These are phyloP conservation scores for Amauroascus verrucosus DNA, from an alignment of 2,329 filamentous ascomycete species.

Conservation along the genomic window DNA sequence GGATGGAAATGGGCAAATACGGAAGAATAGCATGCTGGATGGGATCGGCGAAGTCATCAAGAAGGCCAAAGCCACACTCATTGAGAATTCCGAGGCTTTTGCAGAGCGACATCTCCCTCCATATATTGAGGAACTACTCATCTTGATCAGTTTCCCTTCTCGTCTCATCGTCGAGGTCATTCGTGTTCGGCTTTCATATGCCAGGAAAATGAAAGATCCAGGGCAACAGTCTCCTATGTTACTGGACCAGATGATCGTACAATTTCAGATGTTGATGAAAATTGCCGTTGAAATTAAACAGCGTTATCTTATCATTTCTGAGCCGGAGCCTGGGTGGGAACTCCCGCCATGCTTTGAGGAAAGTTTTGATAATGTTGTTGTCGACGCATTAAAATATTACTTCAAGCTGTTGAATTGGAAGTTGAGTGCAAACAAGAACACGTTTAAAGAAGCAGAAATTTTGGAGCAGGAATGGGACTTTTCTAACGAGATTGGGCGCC, in stretches of 20 bases:
- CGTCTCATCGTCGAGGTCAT: slow-evolving; percentile 95
- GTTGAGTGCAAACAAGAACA: slow-evolving; percentile 93
- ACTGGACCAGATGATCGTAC: slow-evolving; percentile 93
- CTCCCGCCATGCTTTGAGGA: slow-evolving; percentile 93
- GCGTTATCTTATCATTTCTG: slow-evolving; percentile 72
- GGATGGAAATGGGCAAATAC: slow-evolving; percentile 69
- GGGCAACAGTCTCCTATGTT: slow-evolving; percentile 86
- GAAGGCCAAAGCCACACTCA: slow-evolving; percentile 87
- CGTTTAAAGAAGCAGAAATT: slow-evolving; percentile 96
- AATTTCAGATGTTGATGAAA: slow-evolving; percentile 87
- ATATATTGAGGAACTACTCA: slow-evolving; percentile 92
- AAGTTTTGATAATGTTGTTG: slow-evolving; percentile 80
- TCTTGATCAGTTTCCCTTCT: slow-evolving; percentile 92
- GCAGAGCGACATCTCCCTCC: slow-evolving; percentile 82
- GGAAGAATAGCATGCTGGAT: slow-evolving; percentile 69
- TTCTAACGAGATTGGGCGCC: slow-evolving; percentile 81
- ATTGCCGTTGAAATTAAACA: slow-evolving; percentile 88
- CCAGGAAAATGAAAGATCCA: slow-evolving; percentile 89
- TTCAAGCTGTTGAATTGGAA: slow-evolving; percentile 99
- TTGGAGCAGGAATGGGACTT: slow-evolving; percentile 98
- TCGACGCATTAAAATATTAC: slow-evolving; percentile 93
- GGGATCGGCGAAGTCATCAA: slow-evolving; percentile 76
- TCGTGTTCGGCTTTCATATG: slow-evolving; percentile 78
- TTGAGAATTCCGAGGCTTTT: slow-evolving; percentile 74
- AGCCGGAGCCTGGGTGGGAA: slow-evolving; percentile 87